These are phyloP conservation scores for Fusarium sp. DNA, from an alignment of 2,329 filamentous ascomycete species.

Conservation along the genomic window DNA sequence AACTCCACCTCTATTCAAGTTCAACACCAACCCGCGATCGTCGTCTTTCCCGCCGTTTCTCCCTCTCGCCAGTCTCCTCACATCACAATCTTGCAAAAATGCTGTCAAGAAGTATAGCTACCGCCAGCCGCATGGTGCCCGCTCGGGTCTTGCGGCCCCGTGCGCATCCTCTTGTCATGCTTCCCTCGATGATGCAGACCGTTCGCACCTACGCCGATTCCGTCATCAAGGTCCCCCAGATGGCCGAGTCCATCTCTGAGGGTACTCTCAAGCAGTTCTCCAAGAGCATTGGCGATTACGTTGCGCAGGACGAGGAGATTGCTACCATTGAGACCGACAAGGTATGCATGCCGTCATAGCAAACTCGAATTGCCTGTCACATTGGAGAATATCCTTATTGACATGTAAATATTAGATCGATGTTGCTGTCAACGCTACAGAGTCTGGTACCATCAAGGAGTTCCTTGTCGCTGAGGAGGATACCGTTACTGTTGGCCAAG, in stretches of 20 bases:
- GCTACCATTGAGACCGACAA: conserved; percentile 99
- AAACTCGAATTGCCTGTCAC: not conserved
- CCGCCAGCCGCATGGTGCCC: conserved; percentile 58
- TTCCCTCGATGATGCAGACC: conserved; percentile 66
- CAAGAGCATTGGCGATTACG: conserved; percentile 91
- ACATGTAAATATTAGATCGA: conserved; percentile 75
- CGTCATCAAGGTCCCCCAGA: conserved; percentile 92
- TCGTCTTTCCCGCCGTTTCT: not conserved
- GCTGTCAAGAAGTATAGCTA: conserved; percentile 59
- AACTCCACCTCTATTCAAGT: conserved; percentile 24
- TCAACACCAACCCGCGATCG: conserved; percentile 15
- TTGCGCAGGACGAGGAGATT: conserved; percentile 96
- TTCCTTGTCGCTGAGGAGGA: conserved; percentile 93
- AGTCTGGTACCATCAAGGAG: conserved; percentile 91
- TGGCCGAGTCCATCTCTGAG: conserved; percentile 99
- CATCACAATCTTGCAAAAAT: conserved; percentile 48
- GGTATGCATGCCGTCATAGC: conserved; percentile 61
- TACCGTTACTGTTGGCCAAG: conserved; percentile 93
- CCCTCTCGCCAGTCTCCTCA: conserved; percentile 1
- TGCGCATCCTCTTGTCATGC: conserved; percentile 52
- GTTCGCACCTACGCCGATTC: conserved; percentile 79
- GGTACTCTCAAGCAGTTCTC: conserved; percentile 96
- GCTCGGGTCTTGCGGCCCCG: conserved; percentile 54
- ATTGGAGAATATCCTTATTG: conserved; percentile 5
- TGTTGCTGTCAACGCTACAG: conserved; percentile 93